Conservation (phyloP, 768 basidiomycete genomes). For the Pisolithus orientalis region DNA sequence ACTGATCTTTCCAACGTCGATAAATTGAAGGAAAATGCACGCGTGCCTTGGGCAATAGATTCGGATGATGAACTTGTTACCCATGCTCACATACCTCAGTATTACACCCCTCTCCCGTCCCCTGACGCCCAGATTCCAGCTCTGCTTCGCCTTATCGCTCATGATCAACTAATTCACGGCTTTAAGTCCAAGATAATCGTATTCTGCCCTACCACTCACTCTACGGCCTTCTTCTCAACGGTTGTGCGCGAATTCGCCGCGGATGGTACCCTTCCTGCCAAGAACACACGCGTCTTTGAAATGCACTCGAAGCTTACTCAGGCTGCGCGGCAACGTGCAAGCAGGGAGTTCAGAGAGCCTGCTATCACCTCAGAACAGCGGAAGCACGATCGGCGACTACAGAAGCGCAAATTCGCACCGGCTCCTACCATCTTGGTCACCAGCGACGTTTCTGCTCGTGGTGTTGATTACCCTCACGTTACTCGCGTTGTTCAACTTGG, state of each 20-base stretch:
- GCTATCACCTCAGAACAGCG: constrained; percentile 8
- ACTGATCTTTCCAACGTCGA: constrained; percentile 18
- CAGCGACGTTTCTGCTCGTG: constrained; percentile 85
- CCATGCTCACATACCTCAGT: constrained; percentile 75
- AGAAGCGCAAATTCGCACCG: constrained; percentile 28
- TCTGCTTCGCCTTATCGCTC: constrained; percentile 69
- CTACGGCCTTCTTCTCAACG: constrained; percentile 69
- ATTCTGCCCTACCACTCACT: constrained; percentile 81
- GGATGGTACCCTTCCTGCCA: constrained; percentile 42
- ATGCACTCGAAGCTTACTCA: constrained; percentile 76
- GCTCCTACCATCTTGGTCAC: constrained; percentile 66
- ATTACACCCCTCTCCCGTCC: constrained; percentile 64
- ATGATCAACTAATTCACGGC: constrained; percentile 77
- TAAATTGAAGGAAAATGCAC: background rate
- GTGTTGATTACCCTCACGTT: constrained; percentile 84
- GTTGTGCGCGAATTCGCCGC: constrained; percentile 47
- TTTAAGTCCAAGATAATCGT: constrained; percentile 69
- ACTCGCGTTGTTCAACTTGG: constrained; percentile 91
- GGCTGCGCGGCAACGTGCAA: constrained; percentile 48
- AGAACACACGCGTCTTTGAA: constrained; percentile 60
- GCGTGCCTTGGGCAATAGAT: background rate
- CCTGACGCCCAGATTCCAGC: constrained; percentile 72
- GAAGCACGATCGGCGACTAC: background rate
- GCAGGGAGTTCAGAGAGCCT: constrained; percentile 47
- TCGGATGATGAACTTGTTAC: constrained; percentile 36